These are phyloP conservation scores for Dalechampia spathulata DNA, from an alignment of 441 rosid genomes.

Conservation along the genomic window DNA sequence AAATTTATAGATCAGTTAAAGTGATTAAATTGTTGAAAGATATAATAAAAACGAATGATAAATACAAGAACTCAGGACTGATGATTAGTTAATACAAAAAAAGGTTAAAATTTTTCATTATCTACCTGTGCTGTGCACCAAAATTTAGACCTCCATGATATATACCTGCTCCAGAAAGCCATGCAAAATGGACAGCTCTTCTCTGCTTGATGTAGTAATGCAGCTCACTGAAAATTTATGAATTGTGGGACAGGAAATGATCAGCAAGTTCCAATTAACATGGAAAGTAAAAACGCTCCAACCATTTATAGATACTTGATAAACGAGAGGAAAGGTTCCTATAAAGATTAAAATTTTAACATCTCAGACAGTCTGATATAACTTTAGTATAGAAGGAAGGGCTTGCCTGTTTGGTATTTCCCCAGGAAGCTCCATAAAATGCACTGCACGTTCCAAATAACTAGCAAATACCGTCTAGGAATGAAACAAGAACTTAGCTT, in stretches of 20 bases:
- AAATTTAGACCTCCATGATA: constrained; percentile 97
- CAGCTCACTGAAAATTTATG: constrained; percentile 58
- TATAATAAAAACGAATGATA: too few species aligned
- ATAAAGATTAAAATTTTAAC: too few species aligned
- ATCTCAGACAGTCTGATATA: not conserved
- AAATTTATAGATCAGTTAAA: too few species aligned
- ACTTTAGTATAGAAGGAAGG: constrained; percentile 1
- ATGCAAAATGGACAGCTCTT: constrained; percentile 96
- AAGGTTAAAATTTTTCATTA: constrained; percentile 16
- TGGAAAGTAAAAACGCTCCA: constrained; percentile 6
- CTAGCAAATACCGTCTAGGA: constrained; percentile 80
- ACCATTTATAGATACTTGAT: constrained; percentile 1
- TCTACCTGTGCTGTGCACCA: constrained; percentile 92
- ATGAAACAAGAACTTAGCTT: constrained; percentile 18
- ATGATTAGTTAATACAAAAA: constrained; percentile 10
- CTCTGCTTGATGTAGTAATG: constrained; percentile 97
- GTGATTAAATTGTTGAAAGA: too few species aligned
- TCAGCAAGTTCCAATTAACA: constrained; percentile 18
- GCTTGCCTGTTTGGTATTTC: constrained; percentile 97
- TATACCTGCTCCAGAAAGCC: constrained; percentile 99
- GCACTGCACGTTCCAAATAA: constrained; percentile 87
- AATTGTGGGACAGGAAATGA: constrained; percentile 13
- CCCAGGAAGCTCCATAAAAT: constrained; percentile 99
- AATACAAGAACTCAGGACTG: too few species aligned
- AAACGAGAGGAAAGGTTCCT: not conserved